Percentiles rank a stretch among this genome's conserved stretches.
Evolutionary conservation across 2,329 filamentous ascomycete species (phyloP).

Genomic region (Paecilomyces niveus): DNA sequence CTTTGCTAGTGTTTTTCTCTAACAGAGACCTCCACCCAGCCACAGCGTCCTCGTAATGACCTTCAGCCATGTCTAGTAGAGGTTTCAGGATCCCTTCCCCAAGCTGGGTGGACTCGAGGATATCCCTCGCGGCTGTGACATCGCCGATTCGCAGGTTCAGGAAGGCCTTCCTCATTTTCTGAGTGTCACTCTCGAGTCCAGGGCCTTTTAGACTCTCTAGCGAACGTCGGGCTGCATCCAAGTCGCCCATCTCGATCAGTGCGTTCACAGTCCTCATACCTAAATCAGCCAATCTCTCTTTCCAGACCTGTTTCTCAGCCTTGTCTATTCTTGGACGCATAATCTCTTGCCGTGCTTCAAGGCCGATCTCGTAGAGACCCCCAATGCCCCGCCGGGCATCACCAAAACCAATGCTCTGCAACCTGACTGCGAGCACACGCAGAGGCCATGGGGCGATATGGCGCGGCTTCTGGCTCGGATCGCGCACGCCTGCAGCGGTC

Average conservation of each 20-base stretch:
- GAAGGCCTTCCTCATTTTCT: slow-evolving; percentile 47
- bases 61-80: slow-evolving; percentile 71
- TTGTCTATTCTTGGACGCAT: slow-evolving; percentile 44
- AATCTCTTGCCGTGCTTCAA: slow-evolving; percentile 63
- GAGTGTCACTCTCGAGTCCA: slow-evolving; percentile 20
- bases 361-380: slow-evolving; percentile 79
- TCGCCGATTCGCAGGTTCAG: slow-evolving; percentile 76
- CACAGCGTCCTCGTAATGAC: slow-evolving; percentile 60
- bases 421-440: slow-evolving; percentile 70
- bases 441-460: slow-evolving; percentile 83
- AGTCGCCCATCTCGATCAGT: slow-evolving; percentile 65
- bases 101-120: slow-evolving; percentile 42
- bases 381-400: slow-evolving; percentile 80
- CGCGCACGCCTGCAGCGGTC: slow-evolving; percentile 46
- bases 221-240: slow-evolving; percentile 70
- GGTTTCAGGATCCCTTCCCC: slow-evolving; percentile 42
- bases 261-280: slow-evolving; percentile 56
- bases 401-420: slow-evolving; percentile 79
- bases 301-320: slow-evolving; percentile 61
- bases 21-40: slow-evolving; percentile 52
- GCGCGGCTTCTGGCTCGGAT: slow-evolving; percentile 55
- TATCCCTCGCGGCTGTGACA: slow-evolving; percentile 55
- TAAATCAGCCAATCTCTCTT: slow-evolving; percentile 63
- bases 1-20: slow-evolving; percentile 35
- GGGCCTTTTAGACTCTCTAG: slow-evolving; percentile 50